Evolutionary conservation across 768 basidiomycete genomes (phyloP).

Genomic region (Mycena kentingensis): DNA sequence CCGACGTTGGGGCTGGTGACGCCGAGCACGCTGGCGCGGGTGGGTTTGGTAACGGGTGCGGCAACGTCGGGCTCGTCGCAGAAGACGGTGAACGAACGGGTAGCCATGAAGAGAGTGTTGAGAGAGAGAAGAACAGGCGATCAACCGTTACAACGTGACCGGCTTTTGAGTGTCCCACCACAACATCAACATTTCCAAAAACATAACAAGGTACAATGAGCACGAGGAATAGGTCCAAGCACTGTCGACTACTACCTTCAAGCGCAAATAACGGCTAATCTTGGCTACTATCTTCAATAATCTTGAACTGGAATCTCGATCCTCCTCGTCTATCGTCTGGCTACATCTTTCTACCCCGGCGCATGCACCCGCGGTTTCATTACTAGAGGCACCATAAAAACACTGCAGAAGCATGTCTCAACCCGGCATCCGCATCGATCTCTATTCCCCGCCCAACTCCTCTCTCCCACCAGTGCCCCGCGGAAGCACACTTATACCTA

Average conservation of each 20-base stretch:
- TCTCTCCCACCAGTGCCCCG: conserved; percentile 6
- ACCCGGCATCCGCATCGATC: conserved; percentile 8
- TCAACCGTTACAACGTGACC: neutral
- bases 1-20: conserved; percentile 26
- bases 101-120: conserved; percentile 43
- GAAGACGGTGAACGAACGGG: conserved; percentile 65
- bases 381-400: conserved; percentile 1
- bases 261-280: no score
- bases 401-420: conserved; percentile 14
- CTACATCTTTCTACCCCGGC: conserved; percentile 1
- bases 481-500: neutral
- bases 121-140: neutral
- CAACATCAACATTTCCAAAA: neutral
- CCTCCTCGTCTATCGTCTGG: neutral
- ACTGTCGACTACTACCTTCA: no score
- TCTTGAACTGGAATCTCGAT: neutral
- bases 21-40: conserved; percentile 28
- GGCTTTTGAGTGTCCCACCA: neutral
- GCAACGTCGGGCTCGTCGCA: conserved; percentile 51
- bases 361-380: conserved; percentile 8
- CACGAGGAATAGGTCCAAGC: no score
- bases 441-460: conserved; percentile 1
- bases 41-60: conserved; percentile 25
- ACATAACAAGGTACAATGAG: no score
- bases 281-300: no score